Evolutionary conservation across 176 grass and related monocot species (phyloP).

Genomic region (Pharus latifolius): DNA sequence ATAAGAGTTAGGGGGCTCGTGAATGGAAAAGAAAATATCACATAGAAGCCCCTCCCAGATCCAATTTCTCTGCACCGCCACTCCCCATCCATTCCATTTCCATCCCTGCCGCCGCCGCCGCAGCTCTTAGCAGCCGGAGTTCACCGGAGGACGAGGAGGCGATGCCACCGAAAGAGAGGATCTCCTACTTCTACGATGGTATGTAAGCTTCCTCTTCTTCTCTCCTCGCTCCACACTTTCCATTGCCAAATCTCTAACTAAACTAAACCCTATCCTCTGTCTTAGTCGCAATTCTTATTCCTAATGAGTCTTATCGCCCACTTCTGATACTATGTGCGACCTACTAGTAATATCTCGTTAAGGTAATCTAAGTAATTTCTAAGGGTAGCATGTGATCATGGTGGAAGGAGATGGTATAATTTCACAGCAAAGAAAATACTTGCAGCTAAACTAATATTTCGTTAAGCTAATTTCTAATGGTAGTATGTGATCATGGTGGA

Average conservation of each 20-base stretch:
- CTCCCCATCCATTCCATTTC: neutral
- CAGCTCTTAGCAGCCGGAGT: neutral
- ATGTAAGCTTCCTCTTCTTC: slow-evolving; percentile 5
- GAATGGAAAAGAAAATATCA: too few relatives aligned
- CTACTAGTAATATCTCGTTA: neutral
- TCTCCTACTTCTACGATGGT: slow-evolving; percentile 99
- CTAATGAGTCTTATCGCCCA: neutral
- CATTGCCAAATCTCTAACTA: neutral
- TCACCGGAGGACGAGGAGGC: neutral
- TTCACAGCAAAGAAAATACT: neutral
- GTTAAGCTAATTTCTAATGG: neutral
- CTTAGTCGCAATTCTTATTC: neutral
- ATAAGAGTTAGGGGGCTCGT: too few relatives aligned
- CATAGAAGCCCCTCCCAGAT: too few relatives aligned
- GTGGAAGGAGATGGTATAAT: neutral
- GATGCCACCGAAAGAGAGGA: slow-evolving; percentile 82
- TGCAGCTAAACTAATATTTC: neutral
- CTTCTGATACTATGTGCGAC: neutral
- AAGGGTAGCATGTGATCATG: neutral
- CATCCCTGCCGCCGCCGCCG: neutral
- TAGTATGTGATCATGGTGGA: neutral
- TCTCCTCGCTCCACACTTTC: neutral
- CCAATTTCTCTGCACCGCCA: neutral
- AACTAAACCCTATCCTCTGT: neutral
- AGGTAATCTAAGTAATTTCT: neutral